A percentile compares a stretch with the other conserved stretches of the same genome.
phyloP scores from a whole-genome alignment of 1,284 basidiomycete genomes.

The Schizophyllum commune region DNA sequence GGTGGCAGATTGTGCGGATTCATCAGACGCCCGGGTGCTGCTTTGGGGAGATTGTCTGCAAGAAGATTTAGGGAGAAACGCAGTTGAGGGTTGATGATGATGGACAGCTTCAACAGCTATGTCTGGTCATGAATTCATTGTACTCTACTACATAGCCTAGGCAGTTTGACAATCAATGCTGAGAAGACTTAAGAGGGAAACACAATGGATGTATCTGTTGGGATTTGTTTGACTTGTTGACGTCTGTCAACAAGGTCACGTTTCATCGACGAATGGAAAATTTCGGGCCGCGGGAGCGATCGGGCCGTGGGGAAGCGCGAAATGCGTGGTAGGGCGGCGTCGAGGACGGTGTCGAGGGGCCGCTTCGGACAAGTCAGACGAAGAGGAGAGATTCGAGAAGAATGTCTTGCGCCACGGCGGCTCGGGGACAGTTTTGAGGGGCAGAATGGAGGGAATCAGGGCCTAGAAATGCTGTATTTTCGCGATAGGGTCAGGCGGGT shows the following conservation, averaged over 20 bases:
- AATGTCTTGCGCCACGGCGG: neutral
- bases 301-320: neutral
- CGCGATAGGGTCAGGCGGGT: neutral
- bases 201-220: too few relatives aligned
- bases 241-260: neutral
- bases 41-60: conserved; percentile 9
- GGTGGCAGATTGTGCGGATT: conserved; percentile 14
- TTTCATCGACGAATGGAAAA: neutral
- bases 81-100: too few relatives aligned
- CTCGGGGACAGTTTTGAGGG: neutral
- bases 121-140: too few relatives aligned
- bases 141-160: too few relatives aligned
- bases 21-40: conserved; percentile 11
- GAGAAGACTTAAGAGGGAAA: too few relatives aligned
- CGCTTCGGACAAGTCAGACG: neutral
- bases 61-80: neutral
- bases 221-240: neutral
- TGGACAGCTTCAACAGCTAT: too few relatives aligned
- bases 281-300: neutral
- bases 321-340: neutral
- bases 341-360: neutral
- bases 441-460: neutral
- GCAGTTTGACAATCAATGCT: too few relatives aligned
- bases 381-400: neutral
- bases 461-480: neutral